Conservation (phyloP, 2,329 filamentous ascomycete genomes). For the Ceratocystis variospora region DNA sequence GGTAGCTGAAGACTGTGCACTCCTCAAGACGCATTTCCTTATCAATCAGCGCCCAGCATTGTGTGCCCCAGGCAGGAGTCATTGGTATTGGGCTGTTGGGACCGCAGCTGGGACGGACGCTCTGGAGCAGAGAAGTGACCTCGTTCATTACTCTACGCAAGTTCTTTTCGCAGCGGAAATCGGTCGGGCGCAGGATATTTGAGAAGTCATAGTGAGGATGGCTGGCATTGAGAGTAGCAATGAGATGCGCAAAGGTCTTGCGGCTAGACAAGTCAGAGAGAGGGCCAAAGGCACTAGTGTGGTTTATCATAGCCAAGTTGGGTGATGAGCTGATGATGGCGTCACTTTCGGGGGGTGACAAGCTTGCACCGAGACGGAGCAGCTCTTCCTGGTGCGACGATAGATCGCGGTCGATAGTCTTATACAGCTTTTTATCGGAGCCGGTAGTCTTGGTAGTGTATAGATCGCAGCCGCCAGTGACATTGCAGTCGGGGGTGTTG, state of each 20-base stretch:
- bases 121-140: slow-evolving; percentile 76
- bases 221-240: slow-evolving; percentile 89
- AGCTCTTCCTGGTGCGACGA: slow-evolving; percentile 84
- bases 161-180: slow-evolving; percentile 76
- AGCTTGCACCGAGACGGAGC: slow-evolving; percentile 68
- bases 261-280: slow-evolving; percentile 79
- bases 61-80: slow-evolving; percentile 55
- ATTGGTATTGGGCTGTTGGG: slow-evolving; percentile 23
- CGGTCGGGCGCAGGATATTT: slow-evolving; percentile 71
- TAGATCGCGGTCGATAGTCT: slow-evolving; percentile 81
- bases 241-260: slow-evolving; percentile 87
- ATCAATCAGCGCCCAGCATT: slow-evolving; percentile 85
- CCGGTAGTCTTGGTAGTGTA: slow-evolving; percentile 96
- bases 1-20: slow-evolving; percentile 80
- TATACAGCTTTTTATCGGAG: slow-evolving; percentile 93
- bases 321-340: slow-evolving; percentile 56
- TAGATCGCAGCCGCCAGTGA: slow-evolving; percentile 86
- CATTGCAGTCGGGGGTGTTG: slow-evolving; percentile 81
- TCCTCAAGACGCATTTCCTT: slow-evolving; percentile 87
- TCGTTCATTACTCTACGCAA: slow-evolving; percentile 71
- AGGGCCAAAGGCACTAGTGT: slow-evolving; percentile 82
- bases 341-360: slow-evolving; percentile 69
- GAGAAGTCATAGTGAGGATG: slow-evolving; percentile 92
- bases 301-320: slow-evolving; percentile 46
- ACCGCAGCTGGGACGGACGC: slow-evolving; percentile 53